Evolutionary conservation across 331 rosid genomes (phyloP), one percentile per base, ranked within the genome.

Genomic region (Ulmus americana): DNA sequence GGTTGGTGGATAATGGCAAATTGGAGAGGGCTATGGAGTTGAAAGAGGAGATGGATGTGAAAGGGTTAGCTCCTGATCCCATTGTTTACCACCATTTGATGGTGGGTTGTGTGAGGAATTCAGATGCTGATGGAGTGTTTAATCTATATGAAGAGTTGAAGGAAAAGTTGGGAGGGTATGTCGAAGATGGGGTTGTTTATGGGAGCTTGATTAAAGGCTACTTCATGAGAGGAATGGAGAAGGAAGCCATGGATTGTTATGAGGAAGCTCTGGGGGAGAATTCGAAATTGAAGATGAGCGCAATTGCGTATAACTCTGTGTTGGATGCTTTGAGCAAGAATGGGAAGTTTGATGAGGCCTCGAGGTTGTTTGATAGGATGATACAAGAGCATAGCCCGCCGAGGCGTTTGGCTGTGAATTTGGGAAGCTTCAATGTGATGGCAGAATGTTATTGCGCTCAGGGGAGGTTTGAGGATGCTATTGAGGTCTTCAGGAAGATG

Each of bases 351-450:
- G 86, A 69, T 0, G 86, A 80, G 77, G 95, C 95, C 0, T 65
- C 80, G 82, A 80, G 41, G 70, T 52, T 90, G 71, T 90, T 90
- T 39, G 88, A 85, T 65, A 80, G 86, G 67, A 85, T 90, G 95
- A 59, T 54, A 49, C 57, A 43, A 7, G 87, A 85, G 69, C 95
- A 90, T 57, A 57, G n/a, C 10, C 87, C 86, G 0, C 97, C 97
- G 0, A 66, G 22, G 59, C 65, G 52, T 62, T 69, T 84, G 78
- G 57, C 82, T 0, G 84, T 85, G 68, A 88, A 88, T 73, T 80
- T 88, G 76, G 97, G 97, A 38, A 85, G 88, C 81, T 88, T 90
- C 72, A 90, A 90, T 81, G 95, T 90, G 59, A 82, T 90, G 76
- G 88, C 44, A 0, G 89, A 90, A 59, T 95, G 91, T 59, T 88